Evolutionary conservation across 192 early-diverging fungal species (phyloP), one percentile per base, ranked within the genome.

Genomic region (Borealophlyctis nickersoniae): DNA sequence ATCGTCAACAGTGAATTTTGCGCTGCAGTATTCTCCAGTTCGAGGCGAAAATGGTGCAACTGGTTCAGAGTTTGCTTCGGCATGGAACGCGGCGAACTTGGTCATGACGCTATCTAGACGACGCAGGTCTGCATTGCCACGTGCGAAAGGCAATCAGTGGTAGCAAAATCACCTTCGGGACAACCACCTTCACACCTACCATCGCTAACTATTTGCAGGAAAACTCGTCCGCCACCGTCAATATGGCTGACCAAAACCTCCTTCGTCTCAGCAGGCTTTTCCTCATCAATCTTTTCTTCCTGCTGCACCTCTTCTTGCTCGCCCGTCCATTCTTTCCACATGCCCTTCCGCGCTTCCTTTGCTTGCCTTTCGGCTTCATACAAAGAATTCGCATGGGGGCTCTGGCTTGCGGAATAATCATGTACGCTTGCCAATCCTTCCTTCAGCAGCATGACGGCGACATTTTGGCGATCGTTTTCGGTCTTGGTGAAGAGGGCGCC

Each of bases 1-100:
- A 56, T 92, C 81, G 65, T 95, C 95, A 64, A 80, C 87, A 0
- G 92, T 87, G 81, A 95, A 97, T 73, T 91, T 86, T 23, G 91
- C 95, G 65, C 86, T 78, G 35, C 89, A 79, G 33, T 86, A 68
- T 55, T 95, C 91, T 36, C 86, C 84, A 5, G 66, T 68, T 57
- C 86, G 86, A 22, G 92, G 92, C 49, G 69, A 74, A 16, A 56
- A 67, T 13, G 62, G 49, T 11, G 73, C 61, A 22, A 62, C 45
- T 5, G 74, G 66, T 19, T 70, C 58, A 49, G 65, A 71, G 4
- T 73, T 49, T 16, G 65, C 45, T 24, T 56, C 72, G 36, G 77
- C 72, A 56, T 92, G 86, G 59, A 86, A 77, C 1, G 78, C 56
- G 11, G 87, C 79, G 61, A 97, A 86, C 22, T 89, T 89, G 1